Percentiles rank a stretch among this genome's conserved stretches.
Conservation (phyloP, 768 basidiomycete species). For the Macrolepiota albuminosa region DNA sequence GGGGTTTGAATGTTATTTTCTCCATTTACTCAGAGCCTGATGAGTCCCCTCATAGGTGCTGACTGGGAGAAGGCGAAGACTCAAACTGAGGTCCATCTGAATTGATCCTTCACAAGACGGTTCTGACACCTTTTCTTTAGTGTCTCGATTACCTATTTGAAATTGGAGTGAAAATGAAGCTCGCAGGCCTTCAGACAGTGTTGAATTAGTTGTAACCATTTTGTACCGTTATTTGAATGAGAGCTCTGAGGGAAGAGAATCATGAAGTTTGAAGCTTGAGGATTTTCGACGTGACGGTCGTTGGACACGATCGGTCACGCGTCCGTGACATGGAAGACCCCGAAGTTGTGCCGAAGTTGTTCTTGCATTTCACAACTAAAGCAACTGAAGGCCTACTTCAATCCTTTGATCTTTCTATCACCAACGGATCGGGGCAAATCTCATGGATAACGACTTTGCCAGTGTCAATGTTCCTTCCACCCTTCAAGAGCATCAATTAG, state of each 20-base stretch:
- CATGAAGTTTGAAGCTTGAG: neutral
- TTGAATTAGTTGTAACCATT: conserved; percentile 20
- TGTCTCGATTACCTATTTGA: conserved; percentile 92
- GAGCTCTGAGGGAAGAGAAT: neutral
- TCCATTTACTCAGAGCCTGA: neutral
- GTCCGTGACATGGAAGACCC: neutral
- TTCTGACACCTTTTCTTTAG: conserved; percentile 29
- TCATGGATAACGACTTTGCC: neutral
- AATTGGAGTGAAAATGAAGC: conserved; percentile 78
- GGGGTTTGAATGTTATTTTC: conserved; percentile 47
- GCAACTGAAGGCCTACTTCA: neutral
- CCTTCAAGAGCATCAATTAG: neutral
- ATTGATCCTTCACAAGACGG: neutral
- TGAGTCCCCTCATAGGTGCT: conserved; percentile 29
- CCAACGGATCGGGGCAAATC: no score
- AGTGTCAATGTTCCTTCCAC: neutral
- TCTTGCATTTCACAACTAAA: neutral
- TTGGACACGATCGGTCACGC: conserved; percentile 21
- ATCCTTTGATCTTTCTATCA: neutral
- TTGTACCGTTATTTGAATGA: neutral
- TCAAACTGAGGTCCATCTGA: conserved; percentile 63
- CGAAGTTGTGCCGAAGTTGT: neutral
- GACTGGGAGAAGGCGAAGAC: conserved; percentile 91
- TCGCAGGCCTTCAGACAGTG: conserved; percentile 52
- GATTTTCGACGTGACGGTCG: neutral